Evolutionary conservation across 1,284 basidiomycete genomes (phyloP).

Genomic region (Schizophyllum amplum): DNA sequence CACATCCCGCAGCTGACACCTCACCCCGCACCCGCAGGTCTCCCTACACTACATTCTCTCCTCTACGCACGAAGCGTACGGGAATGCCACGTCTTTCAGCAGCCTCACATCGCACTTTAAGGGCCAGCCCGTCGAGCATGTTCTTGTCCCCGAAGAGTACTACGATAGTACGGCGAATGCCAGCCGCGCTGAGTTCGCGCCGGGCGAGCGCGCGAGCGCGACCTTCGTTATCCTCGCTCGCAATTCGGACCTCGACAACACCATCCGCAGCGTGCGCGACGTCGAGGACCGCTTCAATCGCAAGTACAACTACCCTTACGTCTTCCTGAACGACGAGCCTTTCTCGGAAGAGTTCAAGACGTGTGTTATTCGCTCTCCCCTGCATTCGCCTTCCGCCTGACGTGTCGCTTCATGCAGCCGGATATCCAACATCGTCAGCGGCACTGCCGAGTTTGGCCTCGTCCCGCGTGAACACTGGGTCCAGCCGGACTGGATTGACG

Average conservation of each 20-base stretch:
- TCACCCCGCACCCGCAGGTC: slow-evolving; percentile 27
- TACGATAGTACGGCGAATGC: slow-evolving; percentile 2
- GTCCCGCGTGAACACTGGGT: slow-evolving; percentile 37
- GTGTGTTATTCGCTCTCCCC: slow-evolving; percentile 21
- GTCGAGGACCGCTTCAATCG: slow-evolving; percentile 58
- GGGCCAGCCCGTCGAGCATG: neutral
- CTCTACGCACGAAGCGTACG: slow-evolving; percentile 61
- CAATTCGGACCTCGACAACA: slow-evolving; percentile 31
- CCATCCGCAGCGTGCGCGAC: slow-evolving; percentile 30
- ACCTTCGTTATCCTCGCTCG: slow-evolving; percentile 36
- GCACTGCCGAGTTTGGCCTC: slow-evolving; percentile 41
- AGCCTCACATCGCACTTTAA: slow-evolving; percentile 27
- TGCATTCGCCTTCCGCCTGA: neutral
- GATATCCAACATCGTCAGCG: slow-evolving; percentile 17
- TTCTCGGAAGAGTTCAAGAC: slow-evolving; percentile 68
- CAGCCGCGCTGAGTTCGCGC: neutral
- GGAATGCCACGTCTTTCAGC: slow-evolving; percentile 52
- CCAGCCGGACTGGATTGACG: slow-evolving; percentile 61
- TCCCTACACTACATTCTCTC: slow-evolving; percentile 59
- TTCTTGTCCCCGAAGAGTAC: slow-evolving; percentile 7
- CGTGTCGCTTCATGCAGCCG: slow-evolving; percentile 13
- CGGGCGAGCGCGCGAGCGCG: slow-evolving; percentile 29
- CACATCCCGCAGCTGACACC: neutral
- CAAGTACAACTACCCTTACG: slow-evolving; percentile 61
- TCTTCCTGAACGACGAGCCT: slow-evolving; percentile 67